phyloP scores from a whole-genome alignment of 2,329 filamentous ascomycete genomes.

The Fusarium subglutinans region DNA sequence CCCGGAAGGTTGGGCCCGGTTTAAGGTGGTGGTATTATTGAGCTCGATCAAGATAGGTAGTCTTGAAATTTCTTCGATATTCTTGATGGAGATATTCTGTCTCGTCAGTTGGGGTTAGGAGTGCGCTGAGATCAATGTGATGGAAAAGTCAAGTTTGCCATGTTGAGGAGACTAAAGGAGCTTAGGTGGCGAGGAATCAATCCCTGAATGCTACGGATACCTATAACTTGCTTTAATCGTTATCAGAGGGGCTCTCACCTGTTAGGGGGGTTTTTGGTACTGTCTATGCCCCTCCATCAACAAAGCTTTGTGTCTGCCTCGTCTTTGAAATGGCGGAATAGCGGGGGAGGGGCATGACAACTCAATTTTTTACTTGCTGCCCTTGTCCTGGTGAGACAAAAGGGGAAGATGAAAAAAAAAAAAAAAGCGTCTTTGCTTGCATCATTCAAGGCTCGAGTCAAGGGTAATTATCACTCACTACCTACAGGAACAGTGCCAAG shows the following conservation, averaged over 20 bases:
- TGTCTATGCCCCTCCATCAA: conserved; percentile 15
- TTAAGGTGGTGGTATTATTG: background rate
- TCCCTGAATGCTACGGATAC: background rate
- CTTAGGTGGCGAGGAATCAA: background rate
- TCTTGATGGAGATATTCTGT: background rate
- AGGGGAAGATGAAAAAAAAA: too few relatives aligned
- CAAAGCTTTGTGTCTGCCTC: conserved; percentile 4
- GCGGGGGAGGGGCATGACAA: conserved; percentile 32
- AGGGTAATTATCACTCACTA: background rate
- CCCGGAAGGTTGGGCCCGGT: conserved; percentile 8
- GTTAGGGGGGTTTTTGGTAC: background rate
- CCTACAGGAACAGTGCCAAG: background rate
- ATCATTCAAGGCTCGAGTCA: background rate
- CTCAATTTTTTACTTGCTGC: background rate
- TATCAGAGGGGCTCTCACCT: background rate
- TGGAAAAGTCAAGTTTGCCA: conserved; percentile 3
- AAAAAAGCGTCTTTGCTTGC: background rate
- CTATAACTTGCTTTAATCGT: background rate
- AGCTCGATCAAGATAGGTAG: background rate
- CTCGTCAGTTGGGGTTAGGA: background rate
- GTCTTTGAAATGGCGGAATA: background rate
- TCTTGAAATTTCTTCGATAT: conserved; percentile 13
- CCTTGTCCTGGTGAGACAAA: background rate
- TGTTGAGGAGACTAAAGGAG: background rate
- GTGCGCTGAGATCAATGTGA: background rate